Evolutionary conservation across 495 filamentous ascomycete species (phyloP).

Genomic region (Lasiosphaeria ovina): DNA sequence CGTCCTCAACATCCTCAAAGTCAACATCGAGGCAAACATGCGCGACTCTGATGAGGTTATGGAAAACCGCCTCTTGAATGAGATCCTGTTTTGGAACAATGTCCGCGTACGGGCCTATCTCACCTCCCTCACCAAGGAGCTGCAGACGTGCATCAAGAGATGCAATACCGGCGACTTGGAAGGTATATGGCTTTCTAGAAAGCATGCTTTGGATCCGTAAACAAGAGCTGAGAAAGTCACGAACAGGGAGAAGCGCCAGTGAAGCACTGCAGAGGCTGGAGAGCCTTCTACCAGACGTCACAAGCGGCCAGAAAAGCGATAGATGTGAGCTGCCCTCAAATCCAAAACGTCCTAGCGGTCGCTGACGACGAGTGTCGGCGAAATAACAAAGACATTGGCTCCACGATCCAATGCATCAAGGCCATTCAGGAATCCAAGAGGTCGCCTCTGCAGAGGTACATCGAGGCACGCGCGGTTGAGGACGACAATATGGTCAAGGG

Average conservation of each 20-base stretch:
- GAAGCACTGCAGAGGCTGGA: constrained; percentile 4
- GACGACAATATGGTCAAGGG: constrained; percentile 6
- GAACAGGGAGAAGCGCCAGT: background rate
- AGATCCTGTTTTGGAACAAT: constrained; percentile 8
- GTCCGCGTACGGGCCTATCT: constrained; percentile 16
- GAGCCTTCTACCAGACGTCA: background rate
- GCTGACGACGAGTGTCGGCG: background rate
- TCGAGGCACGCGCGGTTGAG: constrained; percentile 7
- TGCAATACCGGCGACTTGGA: background rate
- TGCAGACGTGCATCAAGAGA: constrained; percentile 7
- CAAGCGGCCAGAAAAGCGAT: background rate
- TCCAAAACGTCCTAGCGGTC: background rate
- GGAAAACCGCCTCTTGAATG: background rate
- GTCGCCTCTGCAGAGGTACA: constrained; percentile 10
- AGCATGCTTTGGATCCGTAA: background rate
- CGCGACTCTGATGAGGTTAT: constrained; percentile 10
- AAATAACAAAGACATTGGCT: constrained; percentile 10
- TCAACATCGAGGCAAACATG: constrained; percentile 1
- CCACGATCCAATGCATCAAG: constrained; percentile 8
- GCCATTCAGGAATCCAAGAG: constrained; percentile 4
- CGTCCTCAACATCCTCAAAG: constrained; percentile 16
- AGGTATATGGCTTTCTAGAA: background rate
- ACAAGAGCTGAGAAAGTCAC: background rate
- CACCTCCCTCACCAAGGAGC: background rate
- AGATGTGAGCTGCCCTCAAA: background rate